A percentile compares a stretch with the other conserved stretches of the same genome.
These are phyloP conservation scores for Vanrija humicola DNA, from an alignment of 1,284 basidiomycete genomes.

Conservation along the genomic window DNA sequence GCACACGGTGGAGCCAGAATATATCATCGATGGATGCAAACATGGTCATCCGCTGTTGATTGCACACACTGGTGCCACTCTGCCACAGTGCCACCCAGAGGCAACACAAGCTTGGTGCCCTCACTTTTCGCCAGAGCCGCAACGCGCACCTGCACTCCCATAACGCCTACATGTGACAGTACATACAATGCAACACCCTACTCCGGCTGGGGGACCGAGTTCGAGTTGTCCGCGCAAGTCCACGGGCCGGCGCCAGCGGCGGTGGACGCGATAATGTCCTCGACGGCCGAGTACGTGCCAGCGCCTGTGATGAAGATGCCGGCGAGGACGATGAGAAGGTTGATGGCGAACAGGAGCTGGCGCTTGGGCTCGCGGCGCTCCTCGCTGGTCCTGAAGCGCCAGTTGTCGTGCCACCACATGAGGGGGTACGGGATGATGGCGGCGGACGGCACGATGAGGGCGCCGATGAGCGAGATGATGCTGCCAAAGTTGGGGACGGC, in stretches of 20 bases:
- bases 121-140: too few species aligned
- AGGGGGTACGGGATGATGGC: constrained; percentile 25
- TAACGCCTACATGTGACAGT: too few species aligned
- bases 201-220: constrained; percentile 5
- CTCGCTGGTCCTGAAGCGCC: not conserved
- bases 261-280: constrained; percentile 25
- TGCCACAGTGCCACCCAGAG: too few species aligned
- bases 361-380: constrained; percentile 5
- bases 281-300: constrained; percentile 35
- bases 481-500: constrained; percentile 32
- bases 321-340: constrained; percentile 19
- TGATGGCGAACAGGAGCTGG: constrained; percentile 8
- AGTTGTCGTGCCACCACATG: constrained; percentile 36
- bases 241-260: constrained; percentile 25
- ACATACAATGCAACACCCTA: too few species aligned
- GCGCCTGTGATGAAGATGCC: constrained; percentile 29
- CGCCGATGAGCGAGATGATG: constrained; percentile 35
- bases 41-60: too few species aligned
- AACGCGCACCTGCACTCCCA: too few species aligned
- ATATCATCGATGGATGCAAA: too few species aligned
- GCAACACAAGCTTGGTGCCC: too few species aligned
- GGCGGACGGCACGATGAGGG: constrained; percentile 32
- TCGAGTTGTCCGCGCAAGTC: constrained; percentile 38
- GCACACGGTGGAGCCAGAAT: too few species aligned
- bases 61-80: too few species aligned